Percentiles rank a stretch among this genome's conserved stretches.
Evolutionary conservation across 2,329 filamentous ascomycete genomes (phyloP).

Genomic region (Blastomyces parvus): DNA sequence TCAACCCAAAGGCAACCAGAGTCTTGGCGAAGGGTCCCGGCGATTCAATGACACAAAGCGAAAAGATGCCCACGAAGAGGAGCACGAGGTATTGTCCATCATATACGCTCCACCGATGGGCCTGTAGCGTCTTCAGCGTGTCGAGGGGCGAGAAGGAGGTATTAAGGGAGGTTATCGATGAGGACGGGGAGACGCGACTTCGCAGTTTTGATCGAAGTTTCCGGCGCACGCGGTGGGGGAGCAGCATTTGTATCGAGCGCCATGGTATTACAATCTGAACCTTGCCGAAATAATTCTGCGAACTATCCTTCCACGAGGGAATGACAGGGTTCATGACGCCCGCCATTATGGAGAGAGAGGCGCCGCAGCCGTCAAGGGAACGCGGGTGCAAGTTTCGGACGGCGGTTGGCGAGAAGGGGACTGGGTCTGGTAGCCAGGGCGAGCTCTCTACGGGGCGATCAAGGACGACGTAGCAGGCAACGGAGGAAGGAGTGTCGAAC

Average conservation of each 20-base stretch:
- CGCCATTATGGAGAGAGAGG: conserved; percentile 8
- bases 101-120: conserved; percentile 69
- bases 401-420: neutral
- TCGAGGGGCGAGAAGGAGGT: conserved; percentile 74
- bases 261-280: conserved; percentile 40
- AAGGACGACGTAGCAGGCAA: conserved; percentile 17
- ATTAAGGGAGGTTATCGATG: conserved; percentile 65
- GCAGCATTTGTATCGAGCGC: conserved; percentile 41
- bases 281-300: conserved; percentile 36
- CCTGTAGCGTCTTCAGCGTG: conserved; percentile 63
- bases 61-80: conserved; percentile 67
- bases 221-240: conserved; percentile 57
- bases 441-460: neutral
- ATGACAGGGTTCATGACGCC: conserved; percentile 28
- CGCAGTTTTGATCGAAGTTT: conserved; percentile 61
- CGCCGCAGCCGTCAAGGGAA: neutral
- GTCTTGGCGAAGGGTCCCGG: conserved; percentile 73
- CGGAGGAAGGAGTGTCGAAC: conserved; percentile 16
- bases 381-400: neutral
- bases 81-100: conserved; percentile 79
- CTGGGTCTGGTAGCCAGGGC: neutral
- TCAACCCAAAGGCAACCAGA: conserved; percentile 55
- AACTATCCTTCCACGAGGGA: conserved; percentile 40
- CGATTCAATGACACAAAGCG: conserved; percentile 67
- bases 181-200: conserved; percentile 55